Evolutionary conservation across 805 yeast species (phyloP).

Genomic region (Torulaspora quercuum): DNA sequence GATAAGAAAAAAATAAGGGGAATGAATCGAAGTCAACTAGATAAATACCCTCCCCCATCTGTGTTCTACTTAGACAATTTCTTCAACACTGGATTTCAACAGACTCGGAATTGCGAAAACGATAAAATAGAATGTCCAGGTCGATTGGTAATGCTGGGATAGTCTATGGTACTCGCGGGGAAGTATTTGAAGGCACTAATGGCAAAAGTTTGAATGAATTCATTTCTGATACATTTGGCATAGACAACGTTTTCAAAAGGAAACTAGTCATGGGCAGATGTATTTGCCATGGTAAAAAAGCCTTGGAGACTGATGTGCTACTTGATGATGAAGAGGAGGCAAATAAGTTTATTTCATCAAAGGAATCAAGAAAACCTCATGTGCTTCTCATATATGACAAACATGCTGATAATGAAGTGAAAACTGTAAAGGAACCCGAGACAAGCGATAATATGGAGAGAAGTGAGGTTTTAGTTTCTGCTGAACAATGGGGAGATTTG

Average conservation of each 20-base stretch:
- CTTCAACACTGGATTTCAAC: too few species aligned
- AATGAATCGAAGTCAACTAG: too few species aligned
- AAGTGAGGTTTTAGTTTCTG: slow-evolving; percentile 14
- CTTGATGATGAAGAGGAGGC: slow-evolving; percentile 12
- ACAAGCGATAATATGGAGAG: not conserved
- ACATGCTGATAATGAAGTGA: slow-evolving; percentile 4
- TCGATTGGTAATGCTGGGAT: slow-evolving; percentile 13
- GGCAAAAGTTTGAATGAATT: slow-evolving; percentile 12
- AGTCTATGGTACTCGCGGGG: slow-evolving; percentile 16
- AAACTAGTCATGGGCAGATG: slow-evolving; percentile 20
- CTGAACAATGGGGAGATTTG: slow-evolving; percentile 19
- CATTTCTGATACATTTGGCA: slow-evolving; percentile 9
- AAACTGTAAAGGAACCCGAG: not conserved
- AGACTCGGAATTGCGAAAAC: too few species aligned
- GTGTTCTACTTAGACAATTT: too few species aligned
- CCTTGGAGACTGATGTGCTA: slow-evolving; percentile 15
- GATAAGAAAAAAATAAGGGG: too few species aligned
- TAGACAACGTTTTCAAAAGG: slow-evolving; percentile 12
- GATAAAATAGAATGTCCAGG: too few species aligned
- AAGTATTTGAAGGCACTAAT: slow-evolving; percentile 11
- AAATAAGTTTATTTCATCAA: slow-evolving; percentile 11
- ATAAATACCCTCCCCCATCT: too few species aligned
- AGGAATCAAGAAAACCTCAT: slow-evolving; percentile 15
- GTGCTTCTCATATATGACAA: slow-evolving; percentile 16
- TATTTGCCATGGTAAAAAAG: slow-evolving; percentile 18